These are phyloP conservation scores for Leishmania lainsoni DNA, from an alignment of 208 protist genomes.

Conservation along the genomic window DNA sequence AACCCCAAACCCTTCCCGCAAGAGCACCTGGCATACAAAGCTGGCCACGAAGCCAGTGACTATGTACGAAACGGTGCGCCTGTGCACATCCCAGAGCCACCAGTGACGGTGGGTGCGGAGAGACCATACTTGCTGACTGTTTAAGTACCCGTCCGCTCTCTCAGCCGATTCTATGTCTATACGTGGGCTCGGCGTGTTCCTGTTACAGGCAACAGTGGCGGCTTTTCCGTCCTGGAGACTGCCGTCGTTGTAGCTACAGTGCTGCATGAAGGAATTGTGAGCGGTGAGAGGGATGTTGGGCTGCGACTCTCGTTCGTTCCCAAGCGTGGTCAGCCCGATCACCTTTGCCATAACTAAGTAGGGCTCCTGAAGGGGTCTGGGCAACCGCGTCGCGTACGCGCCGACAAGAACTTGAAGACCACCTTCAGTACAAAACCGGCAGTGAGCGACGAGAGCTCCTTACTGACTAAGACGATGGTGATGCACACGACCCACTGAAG, in stretches of 20 bases:
- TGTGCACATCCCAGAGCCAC: conserved; percentile 77
- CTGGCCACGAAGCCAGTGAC: conserved; percentile 42
- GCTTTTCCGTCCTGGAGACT: neutral
- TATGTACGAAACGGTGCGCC: conserved; percentile 53
- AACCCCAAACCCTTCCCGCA: conserved; percentile 40
- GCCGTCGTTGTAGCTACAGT: neutral
- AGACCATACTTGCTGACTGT: conserved; percentile 51
- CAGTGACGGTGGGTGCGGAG: conserved; percentile 68
- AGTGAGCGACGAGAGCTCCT: conserved; percentile 47
- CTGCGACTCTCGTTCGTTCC: conserved; percentile 32
- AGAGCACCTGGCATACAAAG: conserved; percentile 47
- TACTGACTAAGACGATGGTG: conserved; percentile 36
- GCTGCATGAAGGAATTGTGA: conserved; percentile 35
- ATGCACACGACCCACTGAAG: conserved; percentile 50
- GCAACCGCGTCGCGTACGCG: conserved; percentile 24
- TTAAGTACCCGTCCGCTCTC: conserved; percentile 44
- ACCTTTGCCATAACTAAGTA: conserved; percentile 36
- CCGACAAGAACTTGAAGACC: conserved; percentile 49
- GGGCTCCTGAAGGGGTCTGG: conserved; percentile 17
- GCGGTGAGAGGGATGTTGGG: conserved; percentile 33
- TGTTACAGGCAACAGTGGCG: neutral
- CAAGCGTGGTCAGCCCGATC: conserved; percentile 36
- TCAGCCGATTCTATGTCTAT: conserved; percentile 20
- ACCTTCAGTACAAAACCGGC: conserved; percentile 32
- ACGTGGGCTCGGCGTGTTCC: neutral